Conservation (phyloP, 441 rosid genomes). For the Arabidopsis hybrid region DNA sequence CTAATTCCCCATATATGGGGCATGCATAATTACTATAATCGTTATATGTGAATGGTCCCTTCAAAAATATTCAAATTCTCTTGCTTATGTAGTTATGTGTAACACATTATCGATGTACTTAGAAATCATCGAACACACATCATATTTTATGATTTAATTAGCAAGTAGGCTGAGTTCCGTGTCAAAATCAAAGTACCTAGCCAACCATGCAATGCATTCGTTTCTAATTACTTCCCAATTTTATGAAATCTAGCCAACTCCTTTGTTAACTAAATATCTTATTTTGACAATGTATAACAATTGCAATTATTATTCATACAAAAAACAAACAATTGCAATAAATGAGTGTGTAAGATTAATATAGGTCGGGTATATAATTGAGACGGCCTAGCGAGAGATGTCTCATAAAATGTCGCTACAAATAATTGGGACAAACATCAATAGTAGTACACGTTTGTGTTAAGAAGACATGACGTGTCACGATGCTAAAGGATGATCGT, state of each 20-base stretch:
- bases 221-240: background rate
- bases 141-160: background rate
- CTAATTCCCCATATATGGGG: constrained; percentile 28
- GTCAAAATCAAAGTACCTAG: constrained; percentile 21
- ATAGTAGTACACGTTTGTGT: constrained; percentile 28
- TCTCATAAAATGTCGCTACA: constrained; percentile 10
- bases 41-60: background rate
- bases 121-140: background rate
- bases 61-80: too few relatives aligned
- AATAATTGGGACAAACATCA: constrained; percentile 12
- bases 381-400: constrained; percentile 24
- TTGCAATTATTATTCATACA: too few relatives aligned
- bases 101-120: constrained; percentile 9
- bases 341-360: constrained; percentile 1
- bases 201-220: constrained; percentile 5
- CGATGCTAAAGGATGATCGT: constrained; percentile 22
- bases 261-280: background rate
- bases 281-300: background rate
- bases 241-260: background rate
- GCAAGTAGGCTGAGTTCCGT: constrained; percentile 25
- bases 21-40: background rate
- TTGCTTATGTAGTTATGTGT: background rate
- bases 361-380: constrained; percentile 20
- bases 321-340: background rate
- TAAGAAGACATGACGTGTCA: constrained; percentile 25